A percentile compares a stretch with the other conserved stretches of the same genome.
These are phyloP conservation scores for Helotiales sp. DNA, from an alignment of 2,329 filamentous ascomycete species.

Conservation along the genomic window DNA sequence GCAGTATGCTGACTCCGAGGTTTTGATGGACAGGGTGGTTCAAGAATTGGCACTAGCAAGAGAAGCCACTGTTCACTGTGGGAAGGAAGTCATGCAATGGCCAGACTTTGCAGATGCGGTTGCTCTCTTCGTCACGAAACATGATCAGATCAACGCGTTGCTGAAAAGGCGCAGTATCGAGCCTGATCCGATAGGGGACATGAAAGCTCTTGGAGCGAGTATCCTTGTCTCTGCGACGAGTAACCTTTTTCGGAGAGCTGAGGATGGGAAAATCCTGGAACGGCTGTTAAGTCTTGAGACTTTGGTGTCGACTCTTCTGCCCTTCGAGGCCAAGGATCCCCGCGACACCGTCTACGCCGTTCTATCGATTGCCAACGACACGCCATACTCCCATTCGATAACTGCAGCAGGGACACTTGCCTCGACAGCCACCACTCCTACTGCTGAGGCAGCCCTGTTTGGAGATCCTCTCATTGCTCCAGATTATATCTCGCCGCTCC, in stretches of 20 bases:
- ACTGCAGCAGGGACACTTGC: background rate
- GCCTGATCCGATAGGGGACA: background rate
- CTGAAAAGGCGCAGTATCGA: background rate
- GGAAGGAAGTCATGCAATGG: conserved; percentile 37
- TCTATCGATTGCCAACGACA: conserved; percentile 23
- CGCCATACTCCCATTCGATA: background rate
- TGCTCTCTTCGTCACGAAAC: conserved; percentile 23
- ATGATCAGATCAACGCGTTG: conserved; percentile 26
- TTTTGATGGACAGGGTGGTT: no score
- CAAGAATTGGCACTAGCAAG: conserved; percentile 42
- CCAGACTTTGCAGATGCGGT: conserved; percentile 33
- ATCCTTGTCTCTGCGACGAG: conserved; percentile 14
- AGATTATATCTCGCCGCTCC: conserved; percentile 20
- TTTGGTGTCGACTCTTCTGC: conserved; percentile 17
- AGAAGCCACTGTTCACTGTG: conserved; percentile 38
- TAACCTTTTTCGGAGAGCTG: conserved; percentile 19
- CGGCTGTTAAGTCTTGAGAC: conserved; percentile 16
- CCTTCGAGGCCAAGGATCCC: conserved; percentile 23
- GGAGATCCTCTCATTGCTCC: conserved; percentile 18
- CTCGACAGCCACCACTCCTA: background rate
- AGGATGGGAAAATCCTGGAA: conserved; percentile 13
- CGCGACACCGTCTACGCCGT: conserved; percentile 23
- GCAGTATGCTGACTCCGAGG: no score
- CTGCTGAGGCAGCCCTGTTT: background rate
- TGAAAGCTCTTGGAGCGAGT: conserved; percentile 20